phyloP scores from a whole-genome alignment of 257 asterid genomes.

The Cynanchum wilfordii region DNA sequence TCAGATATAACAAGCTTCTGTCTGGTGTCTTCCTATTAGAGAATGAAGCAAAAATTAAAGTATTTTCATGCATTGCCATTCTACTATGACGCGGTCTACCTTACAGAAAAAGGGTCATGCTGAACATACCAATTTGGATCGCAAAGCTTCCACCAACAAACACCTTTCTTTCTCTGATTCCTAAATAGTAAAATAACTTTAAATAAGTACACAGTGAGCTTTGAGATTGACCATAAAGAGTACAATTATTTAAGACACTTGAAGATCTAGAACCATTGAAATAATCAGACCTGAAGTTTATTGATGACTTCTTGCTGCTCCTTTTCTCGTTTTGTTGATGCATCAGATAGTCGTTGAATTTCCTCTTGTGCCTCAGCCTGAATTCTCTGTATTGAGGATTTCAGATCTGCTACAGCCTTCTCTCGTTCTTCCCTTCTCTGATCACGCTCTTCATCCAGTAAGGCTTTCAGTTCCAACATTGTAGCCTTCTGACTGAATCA shows the following conservation, averaged over 20 bases:
- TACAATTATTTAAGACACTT: neutral
- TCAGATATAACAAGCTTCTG: conserved; percentile 82
- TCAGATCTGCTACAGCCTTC: conserved; percentile 65
- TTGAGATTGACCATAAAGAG: conserved; percentile 6
- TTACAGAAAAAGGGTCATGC: neutral
- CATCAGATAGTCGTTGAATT: conserved; percentile 57
- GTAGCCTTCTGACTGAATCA: conserved; percentile 81
- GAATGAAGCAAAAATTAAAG: neutral
- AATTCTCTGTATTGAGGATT: conserved; percentile 62
- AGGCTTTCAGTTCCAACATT: conserved; percentile 65
- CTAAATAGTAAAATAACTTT: conserved; percentile 35
- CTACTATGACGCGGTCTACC: neutral
- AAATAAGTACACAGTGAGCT: neutral
- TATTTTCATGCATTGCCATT: neutral
- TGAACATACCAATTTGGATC: conserved; percentile 80
- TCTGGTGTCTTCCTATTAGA: conserved; percentile 78
- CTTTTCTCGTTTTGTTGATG: conserved; percentile 68
- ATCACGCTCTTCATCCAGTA: conserved; percentile 88
- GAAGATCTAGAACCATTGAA: neutral
- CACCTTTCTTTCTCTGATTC: conserved; percentile 86
- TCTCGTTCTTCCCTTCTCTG: conserved; percentile 91
- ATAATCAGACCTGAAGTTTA: conserved; percentile 68
- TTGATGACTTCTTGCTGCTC: conserved; percentile 87
- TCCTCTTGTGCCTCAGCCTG: conserved; percentile 89
- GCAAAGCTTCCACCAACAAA: conserved; percentile 64